Percentiles rank a stretch among this genome's conserved stretches.
These are phyloP conservation scores for Thelonectria discophora DNA, from an alignment of 2,329 filamentous ascomycete species.

Conservation along the genomic window DNA sequence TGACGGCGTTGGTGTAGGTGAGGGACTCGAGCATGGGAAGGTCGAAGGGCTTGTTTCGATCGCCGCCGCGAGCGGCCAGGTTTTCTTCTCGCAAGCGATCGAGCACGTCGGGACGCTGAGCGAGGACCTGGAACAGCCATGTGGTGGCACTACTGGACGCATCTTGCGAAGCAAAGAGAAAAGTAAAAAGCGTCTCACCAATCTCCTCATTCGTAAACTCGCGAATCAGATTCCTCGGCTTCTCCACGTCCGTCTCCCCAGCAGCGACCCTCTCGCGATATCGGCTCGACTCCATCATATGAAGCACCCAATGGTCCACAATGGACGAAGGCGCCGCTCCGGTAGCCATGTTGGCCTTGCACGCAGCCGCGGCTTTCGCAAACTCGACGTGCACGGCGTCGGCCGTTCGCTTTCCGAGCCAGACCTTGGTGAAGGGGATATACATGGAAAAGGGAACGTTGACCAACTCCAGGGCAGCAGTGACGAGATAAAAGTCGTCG, in stretches of 20 bases:
- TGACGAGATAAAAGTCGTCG: slow-evolving; percentile 81
- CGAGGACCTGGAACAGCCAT: slow-evolving; percentile 62
- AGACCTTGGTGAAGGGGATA: slow-evolving; percentile 78
- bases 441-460: slow-evolving; percentile 77
- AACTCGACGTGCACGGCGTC: slow-evolving; percentile 78
- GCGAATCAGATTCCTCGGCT: slow-evolving; percentile 57
- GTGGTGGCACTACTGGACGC: slow-evolving; percentile 62
- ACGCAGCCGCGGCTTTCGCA: slow-evolving; percentile 74
- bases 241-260: slow-evolving; percentile 56
- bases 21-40: slow-evolving; percentile 59
- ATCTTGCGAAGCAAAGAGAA: slow-evolving; percentile 63
- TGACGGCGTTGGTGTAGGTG: slow-evolving; percentile 60
- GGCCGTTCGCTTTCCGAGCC: slow-evolving; percentile 79
- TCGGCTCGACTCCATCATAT: slow-evolving; percentile 75
- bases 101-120: slow-evolving; percentile 60
- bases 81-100: slow-evolving; percentile 58
- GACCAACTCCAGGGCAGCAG: slow-evolving; percentile 80
- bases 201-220: slow-evolving; percentile 61
- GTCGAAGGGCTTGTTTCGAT: slow-evolving; percentile 51
- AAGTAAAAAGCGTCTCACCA: slow-evolving; percentile 60
- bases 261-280: slow-evolving; percentile 72
- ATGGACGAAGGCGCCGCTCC: slow-evolving; percentile 76
- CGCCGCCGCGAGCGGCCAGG: slow-evolving; percentile 53
- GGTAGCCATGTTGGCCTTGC: slow-evolving; percentile 74
- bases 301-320: slow-evolving; percentile 79